A percentile compares a stretch with the other conserved stretches of the same genome.
These are phyloP conservation scores for Curvularia lunata DNA, from an alignment of 2,329 filamentous ascomycete species.

Conservation along the genomic window DNA sequence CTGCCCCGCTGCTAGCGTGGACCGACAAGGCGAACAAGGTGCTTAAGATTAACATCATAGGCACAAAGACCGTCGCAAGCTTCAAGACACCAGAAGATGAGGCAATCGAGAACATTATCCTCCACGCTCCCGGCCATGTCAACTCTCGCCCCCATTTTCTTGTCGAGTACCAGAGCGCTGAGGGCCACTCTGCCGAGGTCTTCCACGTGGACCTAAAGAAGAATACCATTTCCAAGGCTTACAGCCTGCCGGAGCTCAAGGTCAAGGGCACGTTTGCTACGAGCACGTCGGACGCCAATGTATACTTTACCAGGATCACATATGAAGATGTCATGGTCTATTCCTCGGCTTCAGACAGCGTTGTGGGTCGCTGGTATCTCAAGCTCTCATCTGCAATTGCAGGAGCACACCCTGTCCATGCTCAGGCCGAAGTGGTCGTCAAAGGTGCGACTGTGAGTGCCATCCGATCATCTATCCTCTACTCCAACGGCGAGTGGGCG, in stretches of 20 bases:
- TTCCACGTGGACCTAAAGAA: conserved; percentile 80
- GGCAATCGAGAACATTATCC: conserved; percentile 58
- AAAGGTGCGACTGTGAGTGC: conserved; percentile 73
- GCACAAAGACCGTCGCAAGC: conserved; percentile 53
- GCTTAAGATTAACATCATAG: conserved; percentile 74
- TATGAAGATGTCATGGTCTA: conserved; percentile 74
- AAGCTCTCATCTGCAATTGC: conserved; percentile 49
- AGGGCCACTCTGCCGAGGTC: conserved; percentile 80
- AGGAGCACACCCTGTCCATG: conserved; percentile 62
- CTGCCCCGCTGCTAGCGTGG: conserved; percentile 77
- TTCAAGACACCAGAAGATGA: conserved; percentile 53
- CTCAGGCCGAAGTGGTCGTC: conserved; percentile 81
- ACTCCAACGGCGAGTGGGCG: conserved; percentile 75
- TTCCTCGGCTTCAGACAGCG: conserved; percentile 76
- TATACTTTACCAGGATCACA: conserved; percentile 87
- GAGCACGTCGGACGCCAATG: conserved; percentile 77
- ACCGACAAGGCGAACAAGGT: conserved; percentile 67
- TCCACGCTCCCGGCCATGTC: conserved; percentile 76
- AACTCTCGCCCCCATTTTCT: conserved; percentile 82
- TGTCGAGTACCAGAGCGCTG: conserved; percentile 75
- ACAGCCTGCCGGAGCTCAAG: conserved; percentile 74
- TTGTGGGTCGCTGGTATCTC: conserved; percentile 76
- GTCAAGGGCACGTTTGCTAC: conserved; percentile 79
- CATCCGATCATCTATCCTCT: conserved; percentile 74
- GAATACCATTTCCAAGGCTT: conserved; percentile 74